Base-by-base conservation (phyloP, 2,329 filamentous ascomycete genomes). In the Tolypocladium inflatum region DNA sequence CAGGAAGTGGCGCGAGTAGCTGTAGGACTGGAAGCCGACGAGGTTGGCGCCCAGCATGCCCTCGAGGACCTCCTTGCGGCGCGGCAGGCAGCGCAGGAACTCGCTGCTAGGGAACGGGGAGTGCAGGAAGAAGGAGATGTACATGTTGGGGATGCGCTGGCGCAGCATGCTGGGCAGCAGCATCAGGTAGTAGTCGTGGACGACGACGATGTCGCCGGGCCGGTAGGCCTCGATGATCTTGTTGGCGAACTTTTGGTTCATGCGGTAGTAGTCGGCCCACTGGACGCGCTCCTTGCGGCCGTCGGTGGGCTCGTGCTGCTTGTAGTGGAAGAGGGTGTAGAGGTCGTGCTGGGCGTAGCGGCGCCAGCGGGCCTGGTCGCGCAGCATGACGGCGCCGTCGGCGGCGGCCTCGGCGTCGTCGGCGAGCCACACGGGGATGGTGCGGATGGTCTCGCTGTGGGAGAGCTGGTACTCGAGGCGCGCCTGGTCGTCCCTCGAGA, bases 81-180 rank as follows among this genome's bases (percentile, higher is more conserved):
- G 85, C 42, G 90, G 89, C 58, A 97, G 78, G 71, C 92, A 96
- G 54, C 92, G 85, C 70, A 97, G 84, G 70, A 96, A 97, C 73
- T 97, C 94, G 78, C 90, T 96, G 74, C 91, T 96, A 39, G 93
- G 93, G 73, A 97, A 97, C 0, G 93, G 93, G 52, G 91, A 88
- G 73, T 97, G 93, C 53, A 97, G 79, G 77, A 91, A 97, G 78
- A 97, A 97, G 57, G 91, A 88, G 68, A 97, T 92, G 76, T 96
- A 95, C 74, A 96, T 90, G 71, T 91, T 90, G 4, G 91, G 90
- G 21, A 92, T 79, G 48, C 88, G 85, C 71, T 96, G 91, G 54
- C 93, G 87, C 59, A 97, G 78, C 77, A 97, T 85, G 73, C 86
- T 91, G 2, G 94, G 93, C 4, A 97, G 82, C 30, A 97, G 80